phyloP scores from a whole-genome alignment of 495 filamentous ascomycete genomes.

The Talaromyces ruber region DNA sequence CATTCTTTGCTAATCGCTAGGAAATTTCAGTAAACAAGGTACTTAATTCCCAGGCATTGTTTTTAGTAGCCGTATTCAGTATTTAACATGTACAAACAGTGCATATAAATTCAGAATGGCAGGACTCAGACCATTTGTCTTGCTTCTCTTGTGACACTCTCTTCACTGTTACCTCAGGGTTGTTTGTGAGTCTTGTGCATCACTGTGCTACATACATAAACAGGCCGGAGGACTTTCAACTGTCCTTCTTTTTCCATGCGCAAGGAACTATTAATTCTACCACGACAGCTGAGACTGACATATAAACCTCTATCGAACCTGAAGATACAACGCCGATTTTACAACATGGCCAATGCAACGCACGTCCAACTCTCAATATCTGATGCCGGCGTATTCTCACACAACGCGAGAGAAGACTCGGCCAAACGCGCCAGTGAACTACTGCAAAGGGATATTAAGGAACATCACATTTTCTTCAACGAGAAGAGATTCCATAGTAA shows the following conservation, averaged over 20 bases:
- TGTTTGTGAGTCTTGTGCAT: background rate
- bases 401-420: conserved; percentile 43
- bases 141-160: background rate
- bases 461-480: conserved; percentile 76
- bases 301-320: background rate
- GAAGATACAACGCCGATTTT: background rate
- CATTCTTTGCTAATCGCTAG: background rate
- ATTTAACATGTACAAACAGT: background rate
- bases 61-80: too few species aligned
- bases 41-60: too few species aligned
- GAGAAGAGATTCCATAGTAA: conserved; percentile 58
- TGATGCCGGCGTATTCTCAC: conserved; percentile 49
- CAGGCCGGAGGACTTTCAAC: background rate
- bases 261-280: background rate
- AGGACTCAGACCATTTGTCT: background rate
- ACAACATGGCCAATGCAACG: conserved; percentile 55
- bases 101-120: background rate
- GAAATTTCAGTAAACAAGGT: too few species aligned
- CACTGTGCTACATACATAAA: background rate
- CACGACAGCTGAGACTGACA: background rate
- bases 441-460: conserved; percentile 65
- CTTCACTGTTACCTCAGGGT: background rate
- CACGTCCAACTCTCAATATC: conserved; percentile 48
- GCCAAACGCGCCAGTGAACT: conserved; percentile 54
- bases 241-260: background rate